phyloP scores from a whole-genome alignment of 2,329 filamentous ascomycete species.

The Fusarium paranaense region DNA sequence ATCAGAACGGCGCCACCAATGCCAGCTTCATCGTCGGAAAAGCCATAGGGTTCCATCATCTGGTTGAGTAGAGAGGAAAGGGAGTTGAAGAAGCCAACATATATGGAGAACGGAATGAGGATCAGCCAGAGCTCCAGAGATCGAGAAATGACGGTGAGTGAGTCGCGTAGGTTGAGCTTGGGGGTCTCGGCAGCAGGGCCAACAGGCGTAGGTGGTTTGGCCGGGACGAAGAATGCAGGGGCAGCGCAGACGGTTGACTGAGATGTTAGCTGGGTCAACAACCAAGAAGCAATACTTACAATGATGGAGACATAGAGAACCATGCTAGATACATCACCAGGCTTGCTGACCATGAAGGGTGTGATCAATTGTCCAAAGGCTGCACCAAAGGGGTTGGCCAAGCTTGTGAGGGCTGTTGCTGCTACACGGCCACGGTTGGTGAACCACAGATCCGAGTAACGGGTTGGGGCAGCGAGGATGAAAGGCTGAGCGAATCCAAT shows the following conservation, averaged over 20 bases:
- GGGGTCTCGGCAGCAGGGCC: constrained; percentile 73
- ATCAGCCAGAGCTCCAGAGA: constrained; percentile 84
- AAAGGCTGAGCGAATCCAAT: constrained; percentile 93
- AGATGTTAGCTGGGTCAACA: constrained; percentile 20
- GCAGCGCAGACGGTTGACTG: constrained; percentile 65
- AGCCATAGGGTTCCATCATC: constrained; percentile 87
- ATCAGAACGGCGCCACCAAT: constrained; percentile 92
- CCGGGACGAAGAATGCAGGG: constrained; percentile 85
- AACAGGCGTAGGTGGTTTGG: constrained; percentile 80
- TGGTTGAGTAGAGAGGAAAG: constrained; percentile 90
- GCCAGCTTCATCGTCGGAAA: constrained; percentile 84
- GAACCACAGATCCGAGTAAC: constrained; percentile 97
- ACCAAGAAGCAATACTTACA: constrained; percentile 58
- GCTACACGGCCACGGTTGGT: constrained; percentile 84
- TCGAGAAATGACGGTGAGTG: constrained; percentile 60
- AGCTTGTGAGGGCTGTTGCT: constrained; percentile 84
- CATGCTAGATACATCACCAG: constrained; percentile 79
- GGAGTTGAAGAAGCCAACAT: constrained; percentile 94
- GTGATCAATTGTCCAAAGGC: constrained; percentile 89
- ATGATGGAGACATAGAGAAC: constrained; percentile 89
- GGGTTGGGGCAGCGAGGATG: constrained; percentile 86
- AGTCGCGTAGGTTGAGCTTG: constrained; percentile 66
- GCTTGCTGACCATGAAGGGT: constrained; percentile 76
- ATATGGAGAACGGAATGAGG: constrained; percentile 82
- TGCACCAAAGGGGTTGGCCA: constrained; percentile 91